Percentiles rank a stretch among this genome's conserved stretches.
Evolutionary conservation across 2,329 filamentous ascomycete genomes (phyloP).

Genomic region (Aotearoamyces nothofagi): DNA sequence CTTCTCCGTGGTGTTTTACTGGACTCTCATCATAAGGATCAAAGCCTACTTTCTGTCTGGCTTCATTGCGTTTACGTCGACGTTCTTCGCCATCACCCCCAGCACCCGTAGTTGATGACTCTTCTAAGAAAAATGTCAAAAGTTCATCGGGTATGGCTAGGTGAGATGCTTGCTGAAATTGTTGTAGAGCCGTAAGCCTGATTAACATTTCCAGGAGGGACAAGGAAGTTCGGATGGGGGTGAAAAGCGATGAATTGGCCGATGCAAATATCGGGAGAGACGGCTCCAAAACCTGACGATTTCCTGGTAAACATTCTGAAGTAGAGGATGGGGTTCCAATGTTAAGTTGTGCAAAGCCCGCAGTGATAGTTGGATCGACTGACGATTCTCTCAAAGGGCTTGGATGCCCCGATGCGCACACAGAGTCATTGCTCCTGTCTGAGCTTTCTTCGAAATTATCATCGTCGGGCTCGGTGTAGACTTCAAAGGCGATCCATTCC

Average conservation of each 20-base stretch:
- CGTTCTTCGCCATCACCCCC: slow-evolving; percentile 46
- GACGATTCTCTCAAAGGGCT: slow-evolving; percentile 7
- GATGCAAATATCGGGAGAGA: neutral
- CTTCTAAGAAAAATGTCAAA: slow-evolving; percentile 59
- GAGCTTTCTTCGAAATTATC: slow-evolving; percentile 28
- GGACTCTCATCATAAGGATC: slow-evolving; percentile 60
- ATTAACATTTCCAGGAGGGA: slow-evolving; percentile 61
- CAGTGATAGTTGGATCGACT: slow-evolving; percentile 6
- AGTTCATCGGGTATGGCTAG: slow-evolving; percentile 58
- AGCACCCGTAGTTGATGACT: slow-evolving; percentile 49
- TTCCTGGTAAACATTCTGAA: too few relatives aligned
- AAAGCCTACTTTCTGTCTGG: slow-evolving; percentile 47
- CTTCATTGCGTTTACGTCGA: slow-evolving; percentile 41
- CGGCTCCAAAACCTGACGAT: too few relatives aligned
- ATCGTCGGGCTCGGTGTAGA: slow-evolving; percentile 44
- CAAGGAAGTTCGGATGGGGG: slow-evolving; percentile 45
- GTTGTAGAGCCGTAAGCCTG: slow-evolving; percentile 55
- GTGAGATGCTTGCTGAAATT: slow-evolving; percentile 60
- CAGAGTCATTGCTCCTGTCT: slow-evolving; percentile 11
- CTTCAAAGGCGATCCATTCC: slow-evolving; percentile 63
- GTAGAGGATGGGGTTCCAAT: slow-evolving; percentile 10
- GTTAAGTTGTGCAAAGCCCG: slow-evolving; percentile 11
- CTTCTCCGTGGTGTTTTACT: slow-evolving; percentile 43
- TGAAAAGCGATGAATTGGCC: neutral
- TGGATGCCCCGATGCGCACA: slow-evolving; percentile 10